A percentile compares a stretch with the other conserved stretches of the same genome.
Evolutionary conservation across 2,329 filamentous ascomycete genomes (phyloP).

Genomic region (Macroventuria anomochaeta): DNA sequence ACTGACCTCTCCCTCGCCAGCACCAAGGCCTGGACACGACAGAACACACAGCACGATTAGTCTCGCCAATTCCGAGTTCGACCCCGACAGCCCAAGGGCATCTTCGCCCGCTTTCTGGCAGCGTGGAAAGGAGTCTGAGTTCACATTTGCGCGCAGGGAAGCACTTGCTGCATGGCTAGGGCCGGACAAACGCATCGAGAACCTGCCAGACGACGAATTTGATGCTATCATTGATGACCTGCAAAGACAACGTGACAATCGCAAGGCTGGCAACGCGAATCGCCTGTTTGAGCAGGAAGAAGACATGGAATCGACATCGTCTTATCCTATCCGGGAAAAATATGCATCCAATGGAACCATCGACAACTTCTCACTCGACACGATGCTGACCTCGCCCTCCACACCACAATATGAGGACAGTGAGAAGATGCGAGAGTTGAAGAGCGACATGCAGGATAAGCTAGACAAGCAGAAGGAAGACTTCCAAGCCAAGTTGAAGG

Average conservation of each 20-base stretch:
- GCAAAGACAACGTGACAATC: slow-evolving; percentile 83
- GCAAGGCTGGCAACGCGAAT: slow-evolving; percentile 68
- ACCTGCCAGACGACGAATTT: slow-evolving; percentile 90
- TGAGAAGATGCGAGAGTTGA: slow-evolving; percentile 73
- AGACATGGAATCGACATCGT: slow-evolving; percentile 86
- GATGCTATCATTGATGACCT: slow-evolving; percentile 94
- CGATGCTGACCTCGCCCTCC: slow-evolving; percentile 89
- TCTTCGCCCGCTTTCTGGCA: slow-evolving; percentile 76
- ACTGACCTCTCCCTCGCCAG: slow-evolving; percentile 70
- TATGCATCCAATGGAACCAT: slow-evolving; percentile 94
- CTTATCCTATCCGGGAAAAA: slow-evolving; percentile 88
- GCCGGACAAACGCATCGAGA: slow-evolving; percentile 87
- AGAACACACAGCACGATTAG: slow-evolving; percentile 70
- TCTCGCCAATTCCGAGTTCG: slow-evolving; percentile 77
- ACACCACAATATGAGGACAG: slow-evolving; percentile 85
- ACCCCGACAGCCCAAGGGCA: slow-evolving; percentile 73
- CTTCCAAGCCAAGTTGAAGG: slow-evolving; percentile 78
- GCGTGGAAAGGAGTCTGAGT: slow-evolving; percentile 83
- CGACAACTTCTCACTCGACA: slow-evolving; percentile 96
- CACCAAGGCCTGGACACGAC: slow-evolving; percentile 71
- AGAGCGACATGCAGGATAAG: slow-evolving; percentile 83
- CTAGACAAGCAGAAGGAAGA: slow-evolving; percentile 85
- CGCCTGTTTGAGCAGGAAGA: slow-evolving; percentile 70
- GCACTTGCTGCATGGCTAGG: slow-evolving; percentile 91
- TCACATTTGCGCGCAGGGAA: slow-evolving; percentile 91